phyloP scores from a whole-genome alignment of 106 monocot species.

The Dioscorea dumetorum region DNA sequence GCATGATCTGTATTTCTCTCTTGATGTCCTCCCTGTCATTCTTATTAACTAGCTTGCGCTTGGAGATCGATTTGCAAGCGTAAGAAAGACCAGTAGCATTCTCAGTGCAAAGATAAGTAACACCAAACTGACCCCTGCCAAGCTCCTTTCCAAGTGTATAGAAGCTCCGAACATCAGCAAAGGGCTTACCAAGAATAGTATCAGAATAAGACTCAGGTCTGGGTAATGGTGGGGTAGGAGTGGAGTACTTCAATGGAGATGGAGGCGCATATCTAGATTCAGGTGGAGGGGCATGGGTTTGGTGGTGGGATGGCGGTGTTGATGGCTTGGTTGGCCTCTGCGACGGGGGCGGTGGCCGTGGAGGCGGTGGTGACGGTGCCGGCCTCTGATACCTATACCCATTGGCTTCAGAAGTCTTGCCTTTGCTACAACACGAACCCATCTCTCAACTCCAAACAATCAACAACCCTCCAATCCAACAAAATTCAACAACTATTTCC shows the following conservation, averaged over 20 bases:
- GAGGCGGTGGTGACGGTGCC: background rate
- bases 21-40: slow-evolving; percentile 12
- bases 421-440: slow-evolving; percentile 9
- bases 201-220: background rate
- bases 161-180: background rate
- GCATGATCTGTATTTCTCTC: slow-evolving; percentile 13
- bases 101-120: slow-evolving; percentile 8
- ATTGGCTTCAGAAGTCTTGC: background rate
- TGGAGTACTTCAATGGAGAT: background rate
- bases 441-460: background rate
- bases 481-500: too few relatives aligned
- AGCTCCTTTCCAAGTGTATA: slow-evolving; percentile 12
- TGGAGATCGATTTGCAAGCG: slow-evolving; percentile 9
- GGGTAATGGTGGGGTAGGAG: background rate
- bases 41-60: slow-evolving; percentile 3
- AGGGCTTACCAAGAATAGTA: slow-evolving; percentile 4
- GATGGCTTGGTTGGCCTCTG: background rate
- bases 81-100: background rate
- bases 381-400: background rate
- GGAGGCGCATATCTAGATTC: background rate
- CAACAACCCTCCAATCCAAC: background rate
- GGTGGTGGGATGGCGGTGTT: slow-evolving; percentile 2
- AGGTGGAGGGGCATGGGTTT: background rate
- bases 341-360: background rate
- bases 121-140: slow-evolving; percentile 9